Evolutionary conservation across 495 filamentous ascomycete genomes (phyloP), one percentile per base, ranked within the genome.

Genomic region (Podospora pseudopauciseta): DNA sequence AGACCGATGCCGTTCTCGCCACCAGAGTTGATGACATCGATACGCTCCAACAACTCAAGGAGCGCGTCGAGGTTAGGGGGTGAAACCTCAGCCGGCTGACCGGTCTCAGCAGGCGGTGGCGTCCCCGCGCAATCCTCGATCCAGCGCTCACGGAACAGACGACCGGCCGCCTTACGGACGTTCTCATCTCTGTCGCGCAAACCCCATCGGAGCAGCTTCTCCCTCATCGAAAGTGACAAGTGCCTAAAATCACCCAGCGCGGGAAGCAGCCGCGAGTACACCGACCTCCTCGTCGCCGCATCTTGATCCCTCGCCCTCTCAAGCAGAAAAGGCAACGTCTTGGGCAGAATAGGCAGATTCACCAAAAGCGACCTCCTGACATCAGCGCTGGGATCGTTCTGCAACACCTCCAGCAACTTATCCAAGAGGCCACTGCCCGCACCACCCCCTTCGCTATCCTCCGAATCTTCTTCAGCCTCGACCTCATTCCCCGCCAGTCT

Each of bases 201-300:
- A 34, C 95, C 95, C 94, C 94, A 99, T 13, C 96, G 87, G 56
- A 99, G 87, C 23, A 99, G 84, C 77, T 97, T 97, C 77, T 97
- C 96, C 71, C 95, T 83, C 91, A 98, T 97, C 2, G 89, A 91
- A n/a, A 98, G 84, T 23, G 93, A 96, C 59, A 99, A 82, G 79
- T 98, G 92, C 63, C 95, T 89, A 81, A 99, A 99, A 79, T 99
- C 95, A 19, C 94, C 94, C 7, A 99, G 83, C 0, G 91, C 90
- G 1, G 95, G 96, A 7, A 99, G 81, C 2, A 99, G 81, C 18
- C 91, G 88, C 3, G 94, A 90, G 75, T 97, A 99, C 5, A 99
- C 82, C 13, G 91, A 91, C 60, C 93, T 85, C 63, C 95, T 85
- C 2, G 92, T 98, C 3, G 87, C 82, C 2, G 90, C 84, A 78